Percentiles rank a stretch among this genome's conserved stretches.
Conservation (phyloP, 495 filamentous ascomycete genomes). For the Penicillium samsonianum region DNA sequence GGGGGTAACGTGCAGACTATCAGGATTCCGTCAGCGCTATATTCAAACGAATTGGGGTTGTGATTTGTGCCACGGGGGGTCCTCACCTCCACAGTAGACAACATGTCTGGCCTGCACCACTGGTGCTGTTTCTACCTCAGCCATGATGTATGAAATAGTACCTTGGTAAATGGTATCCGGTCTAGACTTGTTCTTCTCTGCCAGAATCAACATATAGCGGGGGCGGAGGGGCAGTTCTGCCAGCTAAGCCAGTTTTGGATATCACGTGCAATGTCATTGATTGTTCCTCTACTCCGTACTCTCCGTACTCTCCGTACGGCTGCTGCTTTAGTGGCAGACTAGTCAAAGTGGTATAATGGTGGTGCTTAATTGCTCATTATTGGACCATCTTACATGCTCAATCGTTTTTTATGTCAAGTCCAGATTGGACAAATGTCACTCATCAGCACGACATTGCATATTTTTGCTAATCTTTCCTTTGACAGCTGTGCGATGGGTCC, state of each 20-base stretch:
- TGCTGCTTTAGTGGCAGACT: not conserved
- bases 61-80: constrained; percentile 13
- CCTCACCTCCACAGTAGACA: constrained; percentile 79
- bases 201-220: constrained; percentile 5
- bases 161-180: not conserved
- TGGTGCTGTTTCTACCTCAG: constrained; percentile 40
- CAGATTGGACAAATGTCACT: not conserved
- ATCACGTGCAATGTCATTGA: constrained; percentile 6
- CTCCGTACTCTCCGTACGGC: no score
- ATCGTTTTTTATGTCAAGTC: not conserved
- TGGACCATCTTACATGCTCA: not conserved
- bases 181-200: constrained; percentile 4
- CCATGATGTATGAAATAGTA: constrained; percentile 30
- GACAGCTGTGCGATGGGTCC: not conserved
- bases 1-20: constrained; percentile 90
- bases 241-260: constrained; percentile 4
- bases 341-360: not conserved
- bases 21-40: constrained; percentile 20
- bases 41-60: constrained; percentile 10
- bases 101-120: constrained; percentile 65
- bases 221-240: constrained; percentile 15
- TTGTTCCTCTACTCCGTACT: not conserved
- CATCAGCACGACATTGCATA: constrained; percentile 5
- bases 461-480: not conserved
- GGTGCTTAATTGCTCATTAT: not conserved